Evolutionary conservation across 768 basidiomycete species (phyloP), one percentile per base, ranked within the genome.

Genomic region (Leccinum boreale): DNA sequence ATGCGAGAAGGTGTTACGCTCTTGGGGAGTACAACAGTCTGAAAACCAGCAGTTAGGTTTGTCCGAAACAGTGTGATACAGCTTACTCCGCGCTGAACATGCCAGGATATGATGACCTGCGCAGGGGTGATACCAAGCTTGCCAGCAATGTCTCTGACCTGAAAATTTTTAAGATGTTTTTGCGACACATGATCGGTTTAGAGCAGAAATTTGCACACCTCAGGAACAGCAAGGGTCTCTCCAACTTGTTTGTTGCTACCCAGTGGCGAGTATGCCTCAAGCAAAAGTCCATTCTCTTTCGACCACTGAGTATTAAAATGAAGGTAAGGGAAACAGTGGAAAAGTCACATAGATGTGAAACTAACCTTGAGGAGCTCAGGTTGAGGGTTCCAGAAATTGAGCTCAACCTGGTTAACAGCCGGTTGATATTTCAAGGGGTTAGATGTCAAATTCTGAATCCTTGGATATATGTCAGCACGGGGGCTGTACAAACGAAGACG

Each of bases 181-280:
- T 17, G 24, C 17, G 8, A 29, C 19, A 53, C n/a, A 26, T 5
- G 5, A 26, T 26, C 1, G 48, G 44, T 35, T n/a, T 23, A 17
- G 5, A 4, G 17, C 5, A 11, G 4, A 29, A 28, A 19, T 4
- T 35, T 5, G 29, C 55, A 2, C 58, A 80, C 85, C 75, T 80
- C 83, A 17, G 85, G 85, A 33, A 85, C 73, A n/a, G 76, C 65
- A 49, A 90, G 79, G 8, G 80, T 79, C 58, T 82, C 76, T 56
- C 79, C 75, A 8, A 89, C 87, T 63, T 80, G 80, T 46, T 79
- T 75, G 51, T 73, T 76, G 60, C 88, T 81, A 50, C 89, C 89
- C 3, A 91, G 78, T 2, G 89, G 89, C 12, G 89, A 91, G 73
- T 89, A 91, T 11, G 90, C 87, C 65, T 90, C 84, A 3, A 90